Base-by-base conservation (phyloP, 345 rosid genomes). In the Linum tenue region DNA sequence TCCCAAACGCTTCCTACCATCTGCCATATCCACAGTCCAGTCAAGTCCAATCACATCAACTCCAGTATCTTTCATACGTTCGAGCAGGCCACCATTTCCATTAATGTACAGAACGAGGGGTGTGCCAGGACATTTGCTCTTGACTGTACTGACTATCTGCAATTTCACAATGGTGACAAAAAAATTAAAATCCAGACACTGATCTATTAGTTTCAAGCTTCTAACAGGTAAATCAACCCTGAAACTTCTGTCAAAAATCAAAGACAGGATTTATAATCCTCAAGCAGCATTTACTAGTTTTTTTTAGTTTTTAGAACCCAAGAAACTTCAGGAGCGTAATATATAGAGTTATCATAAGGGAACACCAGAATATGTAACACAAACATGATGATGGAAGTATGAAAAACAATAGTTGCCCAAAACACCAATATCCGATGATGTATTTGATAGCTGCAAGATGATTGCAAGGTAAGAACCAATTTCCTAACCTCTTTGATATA, bases 1-100 rank as follows among this genome's bases (percentile, higher is more conserved):
- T 51, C 98, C 92, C 63, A 89, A 60, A 60, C 91, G 76, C 65
- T 83, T 82, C 80, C 96, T 82, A 68, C 94, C 97, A 79, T 88
- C 96, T 42, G 85, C 91, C 94, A 92, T 84, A 76, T 88, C 98
- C 51, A 92, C 89, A 42, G 94, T 90, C 98, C 96, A 90, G 82
- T 92, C 98, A 69, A 92, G 89, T 71, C 96, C 96, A 70, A 88
- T 86, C 67, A 92, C 98, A 75, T 90, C 96, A 72, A 85, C 98
- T 72, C 91, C 96, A 7, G 81, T 83, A 68, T 80, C 89, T 80
- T 83, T 86, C 96, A 92, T 92, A 69, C 86, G 85, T 66, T 92
- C 98, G 40, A 92, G 87, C 60, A 92, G 87, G 37, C 97, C 98
- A 58, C 97, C 96, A 63, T 90, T 92, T 70, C 98, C 97, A 64